Evolutionary conservation across 305 asterid genomes (phyloP).

Genomic region (Plantago rigida): DNA sequence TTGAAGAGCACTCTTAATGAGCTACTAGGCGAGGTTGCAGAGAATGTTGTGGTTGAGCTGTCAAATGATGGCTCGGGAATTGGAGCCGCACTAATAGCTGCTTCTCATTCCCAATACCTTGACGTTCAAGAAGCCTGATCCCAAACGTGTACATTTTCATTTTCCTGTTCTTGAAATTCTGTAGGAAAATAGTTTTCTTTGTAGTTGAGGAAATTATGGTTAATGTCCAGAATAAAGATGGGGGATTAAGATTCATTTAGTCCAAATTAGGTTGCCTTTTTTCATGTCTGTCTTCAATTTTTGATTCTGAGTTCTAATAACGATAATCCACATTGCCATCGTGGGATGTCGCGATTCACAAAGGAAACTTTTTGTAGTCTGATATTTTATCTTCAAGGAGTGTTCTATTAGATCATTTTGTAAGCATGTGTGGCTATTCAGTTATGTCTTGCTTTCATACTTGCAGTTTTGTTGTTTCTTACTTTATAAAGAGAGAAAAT

Average conservation of each 20-base stretch:
- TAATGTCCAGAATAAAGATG: neutral
- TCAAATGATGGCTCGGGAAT: slow-evolving; percentile 76
- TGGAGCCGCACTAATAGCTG: slow-evolving; percentile 91
- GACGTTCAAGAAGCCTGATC: slow-evolving; percentile 34
- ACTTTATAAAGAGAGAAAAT: too few species aligned
- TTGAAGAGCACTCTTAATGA: slow-evolving; percentile 52
- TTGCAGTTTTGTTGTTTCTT: too few species aligned
- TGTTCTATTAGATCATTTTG: too few species aligned
- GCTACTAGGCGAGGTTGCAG: slow-evolving; percentile 52
- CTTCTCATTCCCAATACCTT: slow-evolving; percentile 66
- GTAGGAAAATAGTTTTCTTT: neutral
- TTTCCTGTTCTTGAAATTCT: slow-evolving; percentile 1
- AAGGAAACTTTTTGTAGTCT: slow-evolving; percentile 5
- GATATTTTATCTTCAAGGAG: neutral
- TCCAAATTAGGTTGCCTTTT: neutral
- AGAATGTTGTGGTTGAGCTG: slow-evolving; percentile 36
- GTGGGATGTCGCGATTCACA: neutral
- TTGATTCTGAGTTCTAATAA: slow-evolving; percentile 6
- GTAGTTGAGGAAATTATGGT: neutral
- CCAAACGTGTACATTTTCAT: neutral
- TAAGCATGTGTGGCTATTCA: too few species aligned
- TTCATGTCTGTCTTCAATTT: neutral
- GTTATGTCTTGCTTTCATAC: too few species aligned
- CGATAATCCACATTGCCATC: neutral
- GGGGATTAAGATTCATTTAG: neutral